A percentile compares a stretch with the other conserved stretches of the same genome.
Conservation (phyloP, 2,329 filamentous ascomycete genomes). For the Achaetomium macrosporum region DNA sequence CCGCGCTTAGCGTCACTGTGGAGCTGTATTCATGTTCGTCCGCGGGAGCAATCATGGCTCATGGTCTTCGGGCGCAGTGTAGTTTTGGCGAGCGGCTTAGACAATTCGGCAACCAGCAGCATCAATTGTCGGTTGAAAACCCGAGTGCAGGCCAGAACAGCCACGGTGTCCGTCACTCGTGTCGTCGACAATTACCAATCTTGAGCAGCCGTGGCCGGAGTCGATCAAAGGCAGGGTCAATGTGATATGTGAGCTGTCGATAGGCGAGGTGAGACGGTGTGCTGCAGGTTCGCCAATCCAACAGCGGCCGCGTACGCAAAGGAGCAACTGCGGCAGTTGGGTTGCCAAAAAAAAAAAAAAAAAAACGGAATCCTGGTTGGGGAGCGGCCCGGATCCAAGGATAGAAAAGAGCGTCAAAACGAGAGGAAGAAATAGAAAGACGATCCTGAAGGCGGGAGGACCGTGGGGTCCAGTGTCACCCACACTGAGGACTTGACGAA, state of each 20-base stretch:
- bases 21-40: conserved; percentile 22
- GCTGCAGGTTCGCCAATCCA: conserved; percentile 11
- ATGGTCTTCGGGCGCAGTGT: conserved; percentile 8
- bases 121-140: conserved; percentile 4
- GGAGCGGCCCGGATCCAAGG: not conserved
- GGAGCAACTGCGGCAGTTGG: conserved; percentile 7
- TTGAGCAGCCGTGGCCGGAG: conserved; percentile 2
- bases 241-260: not conserved
- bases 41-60: conserved; percentile 20
- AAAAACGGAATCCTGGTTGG: not conserved
- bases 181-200: conserved; percentile 3
- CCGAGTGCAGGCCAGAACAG: not conserved
- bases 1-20: conserved; percentile 13
- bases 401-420: conserved; percentile 17
- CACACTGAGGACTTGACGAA: conserved; percentile 18
- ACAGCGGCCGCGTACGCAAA: conserved; percentile 10
- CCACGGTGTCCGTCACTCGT: conserved; percentile 10
- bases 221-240: conserved; percentile 4
- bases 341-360: no score
- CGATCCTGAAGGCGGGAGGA: conserved; percentile 15
- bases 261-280: conserved; percentile 9
- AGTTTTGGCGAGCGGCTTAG: not conserved
- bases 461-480: conserved; percentile 20
- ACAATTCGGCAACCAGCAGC: not conserved
- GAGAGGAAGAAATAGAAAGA: conserved; percentile 18